Evolutionary conservation across 2,329 filamentous ascomycete genomes (phyloP).

Genomic region (Teratosphaeriaceae sp.): DNA sequence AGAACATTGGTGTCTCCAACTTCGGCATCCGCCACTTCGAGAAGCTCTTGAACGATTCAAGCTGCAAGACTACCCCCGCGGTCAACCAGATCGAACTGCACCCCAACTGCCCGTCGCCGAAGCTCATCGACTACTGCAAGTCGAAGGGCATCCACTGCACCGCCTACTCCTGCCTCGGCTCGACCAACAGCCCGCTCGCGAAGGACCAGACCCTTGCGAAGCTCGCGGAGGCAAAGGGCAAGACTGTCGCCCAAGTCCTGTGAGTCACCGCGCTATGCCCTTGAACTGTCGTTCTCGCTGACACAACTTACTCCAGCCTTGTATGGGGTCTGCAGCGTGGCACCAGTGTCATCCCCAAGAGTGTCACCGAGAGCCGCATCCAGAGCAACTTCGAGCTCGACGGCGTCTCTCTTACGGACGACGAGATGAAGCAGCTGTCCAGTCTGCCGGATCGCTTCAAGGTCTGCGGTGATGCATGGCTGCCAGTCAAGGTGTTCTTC

Average conservation of each 20-base stretch:
- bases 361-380: conserved; percentile 66
- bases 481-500: conserved; percentile 71
- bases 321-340: conserved; percentile 76
- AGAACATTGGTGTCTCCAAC: conserved; percentile 60
- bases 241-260: conserved; percentile 68
- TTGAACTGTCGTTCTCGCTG: background rate
- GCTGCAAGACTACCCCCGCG: conserved; percentile 56
- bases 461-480: conserved; percentile 68
- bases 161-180: conserved; percentile 68
- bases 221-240: conserved; percentile 56
- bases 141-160: conserved; percentile 69
- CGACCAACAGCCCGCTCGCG: conserved; percentile 62
- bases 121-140: conserved; percentile 66
- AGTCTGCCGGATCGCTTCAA: conserved; percentile 71
- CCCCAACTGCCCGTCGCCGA: conserved; percentile 73
- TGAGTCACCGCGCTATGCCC: conserved; percentile 11
- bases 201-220: conserved; percentile 57
- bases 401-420: conserved; percentile 64
- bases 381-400: conserved; percentile 67
- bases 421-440: conserved; percentile 64
- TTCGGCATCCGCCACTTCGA: conserved; percentile 76
- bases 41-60: conserved; percentile 59
- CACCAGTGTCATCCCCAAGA: conserved; percentile 81
- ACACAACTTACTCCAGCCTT: conserved; percentile 34
- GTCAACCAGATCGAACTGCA: conserved; percentile 82